phyloP scores from a whole-genome alignment of 129 eudicot genomes.

The Artemisia argyi region DNA sequence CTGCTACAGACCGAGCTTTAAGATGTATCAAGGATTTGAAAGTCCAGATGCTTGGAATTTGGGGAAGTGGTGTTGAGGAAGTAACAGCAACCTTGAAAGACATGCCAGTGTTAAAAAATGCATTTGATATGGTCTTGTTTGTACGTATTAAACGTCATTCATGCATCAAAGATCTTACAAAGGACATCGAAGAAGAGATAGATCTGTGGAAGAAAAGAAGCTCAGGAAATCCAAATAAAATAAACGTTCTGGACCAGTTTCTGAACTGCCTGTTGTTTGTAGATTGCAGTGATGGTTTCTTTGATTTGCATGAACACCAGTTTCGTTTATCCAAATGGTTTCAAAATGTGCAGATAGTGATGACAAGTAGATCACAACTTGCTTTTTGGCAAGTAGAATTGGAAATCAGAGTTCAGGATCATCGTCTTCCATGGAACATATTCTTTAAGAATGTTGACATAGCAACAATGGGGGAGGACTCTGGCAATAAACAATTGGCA shows the following conservation, averaged over 20 bases:
- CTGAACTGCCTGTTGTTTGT: conserved; percentile 10
- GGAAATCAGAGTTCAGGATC: conserved; percentile 19
- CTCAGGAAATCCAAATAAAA: neutral
- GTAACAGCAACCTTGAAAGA: neutral
- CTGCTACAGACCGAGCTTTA: neutral
- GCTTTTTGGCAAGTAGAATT: neutral
- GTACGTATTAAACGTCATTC: neutral
- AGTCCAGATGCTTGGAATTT: conserved; percentile 2
- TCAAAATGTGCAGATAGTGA: conserved; percentile 11
- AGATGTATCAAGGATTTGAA: conserved; percentile 17
- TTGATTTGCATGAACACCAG: neutral
- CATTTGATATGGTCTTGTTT: conserved; percentile 15
- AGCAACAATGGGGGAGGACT: neutral
- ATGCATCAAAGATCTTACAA: neutral
- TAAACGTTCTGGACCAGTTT: too few relatives aligned
- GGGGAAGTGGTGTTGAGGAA: neutral
- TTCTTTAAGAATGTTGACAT: neutral
- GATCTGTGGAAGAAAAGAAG: neutral
- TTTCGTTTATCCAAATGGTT: neutral
- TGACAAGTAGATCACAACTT: neutral
- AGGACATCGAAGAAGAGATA: neutral
- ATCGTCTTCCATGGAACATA: conserved; percentile 9
- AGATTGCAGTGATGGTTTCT: neutral
- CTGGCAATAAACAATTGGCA: neutral
- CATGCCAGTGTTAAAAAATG: conserved; percentile 8